Evolutionary conservation across 208 protist species (phyloP), one percentile per base, ranked within the genome.

Genomic region (Crithidia expoeki): DNA sequence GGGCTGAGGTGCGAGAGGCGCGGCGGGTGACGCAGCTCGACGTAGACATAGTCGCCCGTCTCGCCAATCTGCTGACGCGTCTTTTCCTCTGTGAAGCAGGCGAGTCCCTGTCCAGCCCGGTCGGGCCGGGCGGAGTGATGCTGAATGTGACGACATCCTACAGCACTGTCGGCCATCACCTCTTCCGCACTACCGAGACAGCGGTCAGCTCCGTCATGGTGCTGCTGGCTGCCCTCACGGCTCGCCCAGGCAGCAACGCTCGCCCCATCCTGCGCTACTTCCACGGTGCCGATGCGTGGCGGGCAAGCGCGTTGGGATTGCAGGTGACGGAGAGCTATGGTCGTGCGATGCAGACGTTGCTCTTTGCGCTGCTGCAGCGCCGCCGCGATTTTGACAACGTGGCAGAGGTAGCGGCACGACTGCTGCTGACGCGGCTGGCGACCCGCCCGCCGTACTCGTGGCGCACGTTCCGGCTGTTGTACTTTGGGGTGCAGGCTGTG

Each of bases 271-370:
- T 93, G 30, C 58, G 72, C 27, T 80, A 86, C 57, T 85, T 93
- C 52, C 65, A 89, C 61, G 49, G 64, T 12, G 63, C 71, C 4
- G 44, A 57, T 11, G 68, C 68, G 51, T 95, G 89, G 87, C 14
- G 28, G 36, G 78, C 84, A 28, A 90, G 83, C 67, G 89, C 81
- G 10, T 36, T 80, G 4, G 78, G 89, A 23, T 27, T 79, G 16
- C 30, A 81, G 36, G 32, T 64, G 28, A 85, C 78, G 32, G 76
- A 85, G 28, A 78, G 76, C 61, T 95, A 93, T 68, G 81, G 82
- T 55, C 46, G 50, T 12, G 52, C 79, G 33, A 64, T 92, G 28
- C 56, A 71, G 47, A 34, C 46, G 21, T 56, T 92, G 23, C 65
- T 89, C 4, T 55, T 69, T 28, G 52, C 78, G 0, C 58, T 92